Base-by-base conservation (phyloP, 768 basidiomycete genomes). In the Albatrellus ellisii region DNA sequence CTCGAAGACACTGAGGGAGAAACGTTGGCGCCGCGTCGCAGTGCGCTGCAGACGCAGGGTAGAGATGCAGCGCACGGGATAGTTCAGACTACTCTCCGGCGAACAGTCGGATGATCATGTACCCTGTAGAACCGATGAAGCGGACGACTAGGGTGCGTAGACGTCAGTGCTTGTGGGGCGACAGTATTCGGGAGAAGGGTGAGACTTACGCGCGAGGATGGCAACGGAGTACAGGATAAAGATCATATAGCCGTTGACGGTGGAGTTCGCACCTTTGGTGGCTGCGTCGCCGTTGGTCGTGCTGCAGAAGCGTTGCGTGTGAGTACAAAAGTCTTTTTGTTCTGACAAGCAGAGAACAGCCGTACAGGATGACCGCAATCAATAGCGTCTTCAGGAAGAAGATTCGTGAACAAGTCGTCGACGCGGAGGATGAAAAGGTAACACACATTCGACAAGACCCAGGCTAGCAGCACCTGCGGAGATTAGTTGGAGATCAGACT, bases 51-150 rank as follows among this genome's bases (percentile, higher is more conserved):
- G n/a, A n/a, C n/a, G n/a, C n/a, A n/a, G n/a, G n/a, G n/a, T n/a
- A n/a, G n/a, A n/a, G n/a, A n/a, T n/a, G n/a, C n/a, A n/a, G n/a
- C n/a, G n/a, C n/a, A n/a, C n/a, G n/a, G n/a, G n/a, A n/a, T n/a
- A n/a, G n/a, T n/a, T n/a, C n/a, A n/a, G n/a, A n/a, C 18, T 75
- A 94, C 65, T 92, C 90, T 48, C 91, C 87, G 21, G 85, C 84
- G 58, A 95, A 91, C 43, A 95, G 55, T 12, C 91, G 75, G 17
- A 95, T 67, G 39, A 91, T 55, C 72, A 97, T 77, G 54, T 97
- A 94, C 26, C 67, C 61, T 39, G 84, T 74, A 9, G 80, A 80
- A 1, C 91, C 91, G 4, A 85, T 51, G 56, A 94, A 94, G 6
- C 91, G 78, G 38, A 92, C 66, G 38, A 89, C 88, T 92, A 47